phyloP scores from a whole-genome alignment of 164 flowering plant genomes.

The Warburgia ugandensis region DNA sequence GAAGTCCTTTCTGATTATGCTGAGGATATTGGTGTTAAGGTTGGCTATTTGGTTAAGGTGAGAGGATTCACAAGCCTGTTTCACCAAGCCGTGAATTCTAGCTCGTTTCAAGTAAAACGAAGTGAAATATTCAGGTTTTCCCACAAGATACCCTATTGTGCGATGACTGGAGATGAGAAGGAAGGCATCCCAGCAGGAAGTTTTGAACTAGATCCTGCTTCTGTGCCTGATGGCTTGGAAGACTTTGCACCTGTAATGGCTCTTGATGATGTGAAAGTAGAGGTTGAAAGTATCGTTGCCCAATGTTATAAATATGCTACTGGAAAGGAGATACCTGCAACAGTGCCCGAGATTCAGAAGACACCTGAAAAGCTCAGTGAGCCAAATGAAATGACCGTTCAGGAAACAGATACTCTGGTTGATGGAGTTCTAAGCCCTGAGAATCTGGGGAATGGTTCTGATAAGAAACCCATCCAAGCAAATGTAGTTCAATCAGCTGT shows the following conservation, averaged over 20 bases:
- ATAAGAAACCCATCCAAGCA: constrained; percentile 2
- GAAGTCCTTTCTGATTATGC: constrained; percentile 54
- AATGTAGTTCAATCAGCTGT: neutral
- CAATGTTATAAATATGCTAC: neutral
- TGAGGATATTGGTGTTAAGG: constrained; percentile 32
- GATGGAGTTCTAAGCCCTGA: neutral
- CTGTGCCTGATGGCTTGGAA: constrained; percentile 31
- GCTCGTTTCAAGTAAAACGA: constrained; percentile 25
- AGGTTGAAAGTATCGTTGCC: too few species aligned
- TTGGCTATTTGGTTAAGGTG: constrained; percentile 43
- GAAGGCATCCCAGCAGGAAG: constrained; percentile 43
- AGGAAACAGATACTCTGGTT: neutral
- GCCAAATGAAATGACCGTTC: neutral
- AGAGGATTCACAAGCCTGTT: constrained; percentile 57
- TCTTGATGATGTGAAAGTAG: neutral
- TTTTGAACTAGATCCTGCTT: constrained; percentile 65
- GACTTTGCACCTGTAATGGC: constrained; percentile 8
- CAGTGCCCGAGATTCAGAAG: neutral
- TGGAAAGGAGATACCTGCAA: neutral
- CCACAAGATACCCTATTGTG: constrained; percentile 45
- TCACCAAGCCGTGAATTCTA: constrained; percentile 11
- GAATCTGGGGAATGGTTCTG: neutral
- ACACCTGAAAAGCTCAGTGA: neutral
- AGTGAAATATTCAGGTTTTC: constrained; percentile 46
- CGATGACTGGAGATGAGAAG: constrained; percentile 43